A percentile compares a stretch with the other conserved stretches of the same genome.
These are phyloP conservation scores for Penicillium palitans DNA, from an alignment of 2,329 filamentous ascomycete species.

Conservation along the genomic window DNA sequence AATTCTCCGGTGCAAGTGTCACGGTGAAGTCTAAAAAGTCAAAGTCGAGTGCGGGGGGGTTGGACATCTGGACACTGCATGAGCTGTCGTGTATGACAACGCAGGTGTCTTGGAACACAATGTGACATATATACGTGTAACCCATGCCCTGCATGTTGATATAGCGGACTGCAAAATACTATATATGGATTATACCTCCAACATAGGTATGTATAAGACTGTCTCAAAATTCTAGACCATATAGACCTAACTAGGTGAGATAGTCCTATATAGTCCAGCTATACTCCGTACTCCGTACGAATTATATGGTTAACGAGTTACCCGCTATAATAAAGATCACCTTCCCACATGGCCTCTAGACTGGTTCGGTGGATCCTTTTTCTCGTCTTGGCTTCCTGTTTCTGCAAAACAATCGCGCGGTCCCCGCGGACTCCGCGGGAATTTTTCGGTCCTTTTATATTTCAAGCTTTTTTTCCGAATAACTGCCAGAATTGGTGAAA, in stretches of 20 bases:
- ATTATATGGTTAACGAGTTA: background rate
- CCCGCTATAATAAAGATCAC: background rate
- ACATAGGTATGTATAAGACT: too few relatives aligned
- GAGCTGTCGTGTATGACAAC: background rate
- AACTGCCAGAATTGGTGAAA: conserved; percentile 21
- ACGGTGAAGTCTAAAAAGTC: too few relatives aligned
- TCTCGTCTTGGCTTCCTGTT: conserved; percentile 29
- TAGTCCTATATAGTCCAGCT: background rate
- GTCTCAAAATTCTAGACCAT: background rate
- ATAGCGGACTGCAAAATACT: background rate
- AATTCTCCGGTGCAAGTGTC: background rate
- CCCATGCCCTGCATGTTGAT: too few relatives aligned
- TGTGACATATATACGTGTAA: background rate
- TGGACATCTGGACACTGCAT: too few relatives aligned
- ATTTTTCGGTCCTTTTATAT: background rate
- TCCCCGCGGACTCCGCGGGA: conserved; percentile 14
- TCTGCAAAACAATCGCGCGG: conserved; percentile 16
- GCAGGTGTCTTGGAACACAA: background rate
- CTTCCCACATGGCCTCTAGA: background rate
- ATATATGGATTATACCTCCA: background rate
- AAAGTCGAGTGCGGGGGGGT: too few relatives aligned
- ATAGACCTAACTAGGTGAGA: background rate
- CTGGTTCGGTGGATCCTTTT: conserved; percentile 1
- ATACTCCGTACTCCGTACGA: background rate
- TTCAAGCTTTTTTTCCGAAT: background rate